A percentile compares a stretch with the other conserved stretches of the same genome.
These are phyloP conservation scores for Trichoderma cornu-damae DNA, from an alignment of 2,329 filamentous ascomycete species.

Conservation along the genomic window DNA sequence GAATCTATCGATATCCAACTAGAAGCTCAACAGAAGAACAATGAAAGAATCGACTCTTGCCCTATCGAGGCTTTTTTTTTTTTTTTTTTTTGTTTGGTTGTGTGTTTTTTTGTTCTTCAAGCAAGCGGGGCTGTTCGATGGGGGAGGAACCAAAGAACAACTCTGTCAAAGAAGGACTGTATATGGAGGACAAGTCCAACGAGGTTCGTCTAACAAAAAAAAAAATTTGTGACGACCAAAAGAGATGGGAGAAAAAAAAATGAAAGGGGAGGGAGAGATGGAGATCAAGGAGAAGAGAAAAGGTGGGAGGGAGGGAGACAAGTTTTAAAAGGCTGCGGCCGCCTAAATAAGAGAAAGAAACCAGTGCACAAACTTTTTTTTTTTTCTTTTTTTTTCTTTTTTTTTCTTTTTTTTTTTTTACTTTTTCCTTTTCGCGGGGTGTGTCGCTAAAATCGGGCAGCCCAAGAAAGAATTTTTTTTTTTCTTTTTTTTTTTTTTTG, in stretches of 20 bases:
- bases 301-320: slow-evolving; percentile 22
- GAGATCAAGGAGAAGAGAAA: slow-evolving; percentile 4
- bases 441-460: slow-evolving; percentile 19
- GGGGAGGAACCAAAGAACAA: slow-evolving; percentile 35
- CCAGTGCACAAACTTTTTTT: slow-evolving; percentile 31
- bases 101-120: no score
- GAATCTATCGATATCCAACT: background rate
- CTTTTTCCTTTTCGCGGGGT: slow-evolving; percentile 21
- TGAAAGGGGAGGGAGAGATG: slow-evolving; percentile 28
- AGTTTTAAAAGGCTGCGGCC: slow-evolving; percentile 31
- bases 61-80: slow-evolving; percentile 36
- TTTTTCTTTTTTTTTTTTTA: no score
- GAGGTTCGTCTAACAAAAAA: slow-evolving; percentile 43
- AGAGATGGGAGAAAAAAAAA: slow-evolving; percentile 32
- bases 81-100: slow-evolving; percentile 27
- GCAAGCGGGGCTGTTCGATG: slow-evolving; percentile 31
- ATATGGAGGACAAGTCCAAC: slow-evolving; percentile 25
- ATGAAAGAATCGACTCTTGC: slow-evolving; percentile 44
- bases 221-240: slow-evolving; percentile 41
- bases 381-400: no score
- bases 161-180: slow-evolving; percentile 28
- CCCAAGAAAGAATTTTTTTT: slow-evolving; percentile 24
- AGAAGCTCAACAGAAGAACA: slow-evolving; percentile 32
- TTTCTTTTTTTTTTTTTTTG: no score
- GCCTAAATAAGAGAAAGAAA: no score